Conservation (phyloP, 2,329 filamentous ascomycete genomes). For the Phyllosticta capitalensis region DNA sequence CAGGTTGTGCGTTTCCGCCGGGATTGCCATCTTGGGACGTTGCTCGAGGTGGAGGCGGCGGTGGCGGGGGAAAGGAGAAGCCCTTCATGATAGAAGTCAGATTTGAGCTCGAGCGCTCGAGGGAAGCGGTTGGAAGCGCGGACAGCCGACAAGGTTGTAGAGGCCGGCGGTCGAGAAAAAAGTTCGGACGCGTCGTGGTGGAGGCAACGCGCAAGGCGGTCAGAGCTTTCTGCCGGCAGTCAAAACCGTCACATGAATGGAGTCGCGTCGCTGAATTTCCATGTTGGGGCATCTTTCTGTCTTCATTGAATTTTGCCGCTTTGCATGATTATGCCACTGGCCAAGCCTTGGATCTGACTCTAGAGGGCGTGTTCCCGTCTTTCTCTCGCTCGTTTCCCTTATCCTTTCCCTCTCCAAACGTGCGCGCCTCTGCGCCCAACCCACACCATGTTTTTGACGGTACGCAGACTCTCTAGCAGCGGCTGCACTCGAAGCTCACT, state of each 20-base stretch:
- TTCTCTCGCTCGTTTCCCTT: not conserved
- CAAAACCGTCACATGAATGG: not conserved
- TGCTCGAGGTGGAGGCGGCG: slow-evolving; percentile 32
- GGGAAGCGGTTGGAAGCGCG: not conserved
- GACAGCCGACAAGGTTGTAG: not conserved
- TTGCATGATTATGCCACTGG: not conserved
- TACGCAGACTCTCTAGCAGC: not conserved
- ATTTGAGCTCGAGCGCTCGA: not conserved
- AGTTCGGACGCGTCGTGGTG: not conserved
- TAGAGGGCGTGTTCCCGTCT: not conserved
- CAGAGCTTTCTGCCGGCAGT: not conserved
- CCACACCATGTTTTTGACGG: slow-evolving; percentile 8
- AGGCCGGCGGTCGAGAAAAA: not conserved
- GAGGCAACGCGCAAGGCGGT: slow-evolving; percentile 9
- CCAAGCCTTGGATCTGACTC: not conserved
- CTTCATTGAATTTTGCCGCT: not conserved
- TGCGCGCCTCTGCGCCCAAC: not conserved
- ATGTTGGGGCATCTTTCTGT: not conserved
- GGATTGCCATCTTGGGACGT: slow-evolving; percentile 18
- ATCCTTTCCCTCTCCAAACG: not conserved
- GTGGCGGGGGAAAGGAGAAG: slow-evolving; percentile 41
- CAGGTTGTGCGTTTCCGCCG: slow-evolving; percentile 20
- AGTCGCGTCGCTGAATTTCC: not conserved
- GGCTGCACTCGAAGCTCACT: not conserved
- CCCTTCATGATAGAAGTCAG: not conserved